phyloP scores from a whole-genome alignment of 441 rosid genomes.

The Syzygium syzygioides region DNA sequence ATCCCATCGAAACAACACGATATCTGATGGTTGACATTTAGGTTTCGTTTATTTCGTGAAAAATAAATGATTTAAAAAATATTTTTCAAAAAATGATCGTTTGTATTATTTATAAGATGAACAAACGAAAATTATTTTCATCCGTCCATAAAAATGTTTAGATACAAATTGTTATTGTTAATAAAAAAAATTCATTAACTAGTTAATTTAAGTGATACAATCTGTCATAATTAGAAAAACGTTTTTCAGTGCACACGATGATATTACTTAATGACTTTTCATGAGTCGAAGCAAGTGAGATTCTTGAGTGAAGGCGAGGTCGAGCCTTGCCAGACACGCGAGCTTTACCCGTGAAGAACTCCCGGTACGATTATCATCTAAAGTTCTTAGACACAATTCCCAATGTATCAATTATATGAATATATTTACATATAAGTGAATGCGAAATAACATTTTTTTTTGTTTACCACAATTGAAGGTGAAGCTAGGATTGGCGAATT shows the following conservation, averaged over 20 bases:
- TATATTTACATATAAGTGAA: background rate
- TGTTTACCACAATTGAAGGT: background rate
- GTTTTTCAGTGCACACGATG: background rate
- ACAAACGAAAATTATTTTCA: too few relatives aligned
- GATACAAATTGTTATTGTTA: too few relatives aligned
- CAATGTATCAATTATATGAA: background rate
- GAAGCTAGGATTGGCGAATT: background rate
- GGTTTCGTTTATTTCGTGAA: too few relatives aligned
- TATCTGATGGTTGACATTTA: too few relatives aligned
- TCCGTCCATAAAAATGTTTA: too few relatives aligned
- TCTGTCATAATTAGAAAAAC: too few relatives aligned
- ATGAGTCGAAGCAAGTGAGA: background rate
- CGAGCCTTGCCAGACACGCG: too few relatives aligned
- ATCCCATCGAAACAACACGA: background rate
- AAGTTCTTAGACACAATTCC: background rate
- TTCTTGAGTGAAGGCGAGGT: background rate
- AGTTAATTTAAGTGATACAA: too few relatives aligned
- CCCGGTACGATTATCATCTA: background rate
- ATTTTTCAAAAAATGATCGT: too few relatives aligned
- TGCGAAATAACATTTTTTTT: background rate
- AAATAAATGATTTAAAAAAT: too few relatives aligned
- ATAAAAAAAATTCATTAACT: too few relatives aligned
- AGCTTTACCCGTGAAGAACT: background rate
- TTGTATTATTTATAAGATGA: too few relatives aligned
- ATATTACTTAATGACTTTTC: background rate